A percentile compares a stretch with the other conserved stretches of the same genome.
phyloP scores from a whole-genome alignment of 1,284 basidiomycete genomes.

The Fomitopsis palustris region DNA sequence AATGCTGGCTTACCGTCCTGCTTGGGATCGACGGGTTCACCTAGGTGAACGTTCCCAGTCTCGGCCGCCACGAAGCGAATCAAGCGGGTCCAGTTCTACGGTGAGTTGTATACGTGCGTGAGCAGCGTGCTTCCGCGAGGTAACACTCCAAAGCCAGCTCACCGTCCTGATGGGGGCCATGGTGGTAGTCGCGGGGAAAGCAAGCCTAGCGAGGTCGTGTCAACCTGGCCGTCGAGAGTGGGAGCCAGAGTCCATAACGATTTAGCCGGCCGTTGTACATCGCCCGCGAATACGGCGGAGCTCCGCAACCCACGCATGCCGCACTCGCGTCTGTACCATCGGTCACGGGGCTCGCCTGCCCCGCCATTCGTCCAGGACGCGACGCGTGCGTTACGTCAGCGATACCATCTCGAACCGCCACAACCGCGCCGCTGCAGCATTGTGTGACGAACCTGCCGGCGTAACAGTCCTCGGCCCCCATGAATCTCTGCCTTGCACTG shows the following conservation, averaged over 20 bases:
- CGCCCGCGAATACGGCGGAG: conserved; percentile 10
- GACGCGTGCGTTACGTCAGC: conserved; percentile 7
- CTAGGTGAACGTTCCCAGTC: conserved; percentile 70
- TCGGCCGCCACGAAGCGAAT: conserved; percentile 83
- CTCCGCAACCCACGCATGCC: conserved; percentile 4
- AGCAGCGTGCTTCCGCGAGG: background rate
- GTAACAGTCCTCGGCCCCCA: background rate
- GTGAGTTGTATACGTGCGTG: background rate
- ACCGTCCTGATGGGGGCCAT: conserved; percentile 66
- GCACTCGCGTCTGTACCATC: background rate
- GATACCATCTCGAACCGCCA: background rate
- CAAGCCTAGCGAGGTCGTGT: background rate
- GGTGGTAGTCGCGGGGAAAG: conserved; percentile 9
- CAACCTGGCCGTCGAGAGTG: background rate
- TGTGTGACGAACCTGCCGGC: background rate
- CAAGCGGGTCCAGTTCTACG: conserved; percentile 73
- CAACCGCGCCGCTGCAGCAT: background rate
- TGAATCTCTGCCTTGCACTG: background rate
- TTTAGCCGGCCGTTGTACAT: background rate
- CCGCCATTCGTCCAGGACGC: background rate
- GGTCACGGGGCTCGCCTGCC: background rate
- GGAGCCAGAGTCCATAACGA: background rate
- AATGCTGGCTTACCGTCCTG: conserved; percentile 51
- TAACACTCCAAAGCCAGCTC: conserved; percentile 18
- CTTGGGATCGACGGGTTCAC: conserved; percentile 67